Evolutionary conservation across 768 basidiomycete species (phyloP).

Genomic region (Leucosporidium yakuticum): DNA sequence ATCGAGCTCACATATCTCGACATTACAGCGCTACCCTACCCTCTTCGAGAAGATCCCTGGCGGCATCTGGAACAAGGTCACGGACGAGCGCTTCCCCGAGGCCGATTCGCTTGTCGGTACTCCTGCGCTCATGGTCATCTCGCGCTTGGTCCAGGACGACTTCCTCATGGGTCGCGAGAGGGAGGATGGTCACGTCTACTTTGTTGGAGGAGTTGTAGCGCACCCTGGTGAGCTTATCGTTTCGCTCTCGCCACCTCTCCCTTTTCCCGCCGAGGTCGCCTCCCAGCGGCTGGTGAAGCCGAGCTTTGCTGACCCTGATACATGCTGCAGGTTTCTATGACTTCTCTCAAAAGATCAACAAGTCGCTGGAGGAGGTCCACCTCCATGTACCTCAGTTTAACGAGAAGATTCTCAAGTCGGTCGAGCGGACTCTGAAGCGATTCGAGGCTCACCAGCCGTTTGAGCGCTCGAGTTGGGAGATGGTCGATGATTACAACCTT

Average conservation of each 20-base stretch:
- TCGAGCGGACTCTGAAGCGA: constrained; percentile 45
- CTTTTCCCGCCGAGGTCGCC: background rate
- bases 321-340: constrained; percentile 42
- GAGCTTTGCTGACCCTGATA: background rate
- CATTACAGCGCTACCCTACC: constrained; percentile 50
- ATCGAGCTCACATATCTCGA: background rate
- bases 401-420: constrained; percentile 43
- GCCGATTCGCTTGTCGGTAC: constrained; percentile 31
- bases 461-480: constrained; percentile 45
- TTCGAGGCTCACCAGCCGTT: constrained; percentile 44
- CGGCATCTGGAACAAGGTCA: constrained; percentile 41
- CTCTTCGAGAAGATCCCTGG: constrained; percentile 46
- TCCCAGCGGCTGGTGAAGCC: no score
- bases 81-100: constrained; percentile 35
- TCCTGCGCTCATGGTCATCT: constrained; percentile 40
- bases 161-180: constrained; percentile 45
- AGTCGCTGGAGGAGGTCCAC: constrained; percentile 41
- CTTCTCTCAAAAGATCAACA: constrained; percentile 43
- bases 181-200: constrained; percentile 45
- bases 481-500: constrained; percentile 42
- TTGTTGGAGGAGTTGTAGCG: constrained; percentile 44
- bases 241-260: background rate
- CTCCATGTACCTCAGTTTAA: constrained; percentile 44
- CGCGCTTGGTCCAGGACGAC: constrained; percentile 43
- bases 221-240: constrained; percentile 38